Conservation (phyloP, 2,329 filamentous ascomycete species). For the Aspergillus cejpii region DNA sequence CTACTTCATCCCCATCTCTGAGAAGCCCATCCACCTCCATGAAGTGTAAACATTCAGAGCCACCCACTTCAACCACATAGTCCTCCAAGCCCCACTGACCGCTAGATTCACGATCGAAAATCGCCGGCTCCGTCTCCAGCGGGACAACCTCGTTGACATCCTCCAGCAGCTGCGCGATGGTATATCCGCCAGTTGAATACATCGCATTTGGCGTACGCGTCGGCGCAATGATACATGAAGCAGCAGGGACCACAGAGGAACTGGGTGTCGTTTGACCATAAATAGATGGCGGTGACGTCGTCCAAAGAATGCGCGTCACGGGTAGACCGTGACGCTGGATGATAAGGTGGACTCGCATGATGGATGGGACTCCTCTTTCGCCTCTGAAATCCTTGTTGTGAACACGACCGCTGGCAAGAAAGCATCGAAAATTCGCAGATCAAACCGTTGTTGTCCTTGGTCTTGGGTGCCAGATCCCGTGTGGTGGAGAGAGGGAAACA, state of each 20-base stretch:
- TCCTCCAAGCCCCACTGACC: constrained; percentile 78
- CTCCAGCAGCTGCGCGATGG: constrained; percentile 68
- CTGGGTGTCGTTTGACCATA: constrained; percentile 22
- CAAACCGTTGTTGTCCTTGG: background rate
- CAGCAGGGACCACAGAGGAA: constrained; percentile 19
- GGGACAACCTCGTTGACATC: constrained; percentile 74
- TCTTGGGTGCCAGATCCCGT: background rate
- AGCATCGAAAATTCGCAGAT: no score
- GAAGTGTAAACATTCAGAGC: constrained; percentile 85
- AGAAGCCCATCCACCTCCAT: constrained; percentile 63
- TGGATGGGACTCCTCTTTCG: constrained; percentile 12
- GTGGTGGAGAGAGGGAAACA: background rate
- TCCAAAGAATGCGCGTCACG: constrained; percentile 65
- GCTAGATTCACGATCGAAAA: constrained; percentile 29
- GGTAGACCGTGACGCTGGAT: constrained; percentile 69
- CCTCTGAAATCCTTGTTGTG: background rate
- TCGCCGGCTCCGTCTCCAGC: constrained; percentile 57
- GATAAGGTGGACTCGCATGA: constrained; percentile 65
- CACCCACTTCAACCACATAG: constrained; percentile 75
- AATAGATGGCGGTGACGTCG: constrained; percentile 46
- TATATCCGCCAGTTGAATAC: constrained; percentile 50
- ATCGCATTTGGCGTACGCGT: constrained; percentile 31
- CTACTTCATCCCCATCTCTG: constrained; percentile 75
- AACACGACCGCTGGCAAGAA: no score
- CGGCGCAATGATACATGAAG: constrained; percentile 31